These are phyloP conservation scores for Collybia nuda DNA, from an alignment of 768 basidiomycete genomes.

Conservation along the genomic window DNA sequence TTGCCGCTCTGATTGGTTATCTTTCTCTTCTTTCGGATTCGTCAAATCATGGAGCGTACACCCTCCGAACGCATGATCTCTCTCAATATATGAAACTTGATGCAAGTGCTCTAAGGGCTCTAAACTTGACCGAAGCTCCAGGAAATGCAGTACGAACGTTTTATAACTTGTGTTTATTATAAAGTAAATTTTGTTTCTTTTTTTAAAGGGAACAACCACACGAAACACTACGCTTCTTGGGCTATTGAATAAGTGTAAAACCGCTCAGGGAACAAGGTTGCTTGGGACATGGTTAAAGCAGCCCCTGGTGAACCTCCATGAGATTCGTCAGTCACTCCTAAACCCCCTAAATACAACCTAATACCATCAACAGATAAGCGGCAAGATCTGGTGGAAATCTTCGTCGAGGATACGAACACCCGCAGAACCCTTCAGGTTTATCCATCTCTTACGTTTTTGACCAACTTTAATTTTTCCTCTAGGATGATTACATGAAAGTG, in stretches of 20 bases:
- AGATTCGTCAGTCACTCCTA: conserved; percentile 61
- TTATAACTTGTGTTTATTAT: background rate
- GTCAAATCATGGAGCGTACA: conserved; percentile 78
- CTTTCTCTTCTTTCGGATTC: conserved; percentile 77
- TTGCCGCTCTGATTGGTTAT: conserved; percentile 81
- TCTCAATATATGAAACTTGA: conserved; percentile 96
- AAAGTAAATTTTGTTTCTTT: conserved; percentile 3
- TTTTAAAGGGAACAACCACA: conserved; percentile 51
- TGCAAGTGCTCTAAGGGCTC: conserved; percentile 87
- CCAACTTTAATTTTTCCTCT: background rate
- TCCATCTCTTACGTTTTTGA: background rate
- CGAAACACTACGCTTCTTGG: conserved; percentile 89
- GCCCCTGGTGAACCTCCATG: conserved; percentile 90
- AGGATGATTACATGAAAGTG: conserved; percentile 85
- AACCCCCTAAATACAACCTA: background rate
- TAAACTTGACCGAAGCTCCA: conserved; percentile 79
- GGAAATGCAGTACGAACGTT: conserved; percentile 47
- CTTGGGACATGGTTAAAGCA: conserved; percentile 95
- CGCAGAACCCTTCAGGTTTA: conserved; percentile 73
- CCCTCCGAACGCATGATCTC: conserved; percentile 84
- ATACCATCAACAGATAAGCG: conserved; percentile 58
- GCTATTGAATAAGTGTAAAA: conserved; percentile 93
- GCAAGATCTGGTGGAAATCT: conserved; percentile 84
- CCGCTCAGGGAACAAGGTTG: conserved; percentile 87
- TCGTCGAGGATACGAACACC: conserved; percentile 75